Evolutionary conservation across 495 filamentous ascomycete genomes (phyloP), one percentile per base, ranked within the genome.

Genomic region (Penicillium canariense): DNA sequence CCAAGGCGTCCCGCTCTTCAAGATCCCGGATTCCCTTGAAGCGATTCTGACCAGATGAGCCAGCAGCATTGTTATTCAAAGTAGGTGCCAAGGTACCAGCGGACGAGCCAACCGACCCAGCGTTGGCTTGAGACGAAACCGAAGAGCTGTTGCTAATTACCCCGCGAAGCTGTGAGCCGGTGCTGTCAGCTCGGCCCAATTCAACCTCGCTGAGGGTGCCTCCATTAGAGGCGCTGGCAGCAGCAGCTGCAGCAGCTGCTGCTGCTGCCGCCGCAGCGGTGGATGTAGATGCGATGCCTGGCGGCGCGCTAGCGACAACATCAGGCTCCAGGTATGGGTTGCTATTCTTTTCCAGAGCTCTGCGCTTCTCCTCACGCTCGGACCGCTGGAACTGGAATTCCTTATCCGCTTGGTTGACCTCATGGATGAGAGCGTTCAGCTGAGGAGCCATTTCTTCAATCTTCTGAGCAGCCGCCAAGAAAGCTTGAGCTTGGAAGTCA

Each of bases 331-430:
- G 76, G 63, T 90, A 95, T 11, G 84, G 75, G 53, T 89, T 87
- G 48, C 85, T 90, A 66, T 86, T 91, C 75, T 95, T 96, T 69
- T 99, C 94, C 15, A 99, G 68, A 5, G 84, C 79, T 52, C 94
- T 78, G 54, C 94, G 81, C 73, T 96, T 96, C 68, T 96, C 92
- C 68, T 97, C 94, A 30, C 95, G 80, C 61, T 97, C 94, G 7
- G 90, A 91, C 50, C 92, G 79, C 63, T 96, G 87, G 42, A 97
- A 88, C 59, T 96, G 90, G 63, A 90, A 99, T 68, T 96, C 91
- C 67, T 97, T 96, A 59, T 96, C 91, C 3, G 91, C 90, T 52
- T 92, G 90, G 47, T 82, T 83, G 22, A 99, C 94, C 70, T 97
- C 93, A 52, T 81, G 81, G 35, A 87, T 88, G 35, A 99, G 76